A percentile compares a stretch with the other conserved stretches of the same genome.
Evolutionary conservation across 75 land plant species (phyloP).

Genomic region (Pseudotsuga menziesii): DNA sequence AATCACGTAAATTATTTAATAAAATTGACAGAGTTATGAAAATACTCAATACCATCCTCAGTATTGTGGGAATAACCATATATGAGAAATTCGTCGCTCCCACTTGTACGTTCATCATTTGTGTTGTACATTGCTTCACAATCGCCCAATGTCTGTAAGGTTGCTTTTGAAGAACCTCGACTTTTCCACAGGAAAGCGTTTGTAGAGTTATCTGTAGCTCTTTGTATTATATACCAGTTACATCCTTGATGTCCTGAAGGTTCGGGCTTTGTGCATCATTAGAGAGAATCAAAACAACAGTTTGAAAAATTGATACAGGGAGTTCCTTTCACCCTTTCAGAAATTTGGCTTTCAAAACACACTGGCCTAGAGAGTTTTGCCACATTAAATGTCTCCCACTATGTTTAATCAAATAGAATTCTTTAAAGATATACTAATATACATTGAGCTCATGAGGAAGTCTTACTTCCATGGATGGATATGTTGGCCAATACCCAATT

Average conservation of each 20-base stretch:
- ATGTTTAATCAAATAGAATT: constrained; percentile 96
- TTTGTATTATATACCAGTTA: constrained; percentile 96
- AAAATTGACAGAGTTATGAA: neutral
- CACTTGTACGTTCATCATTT: constrained; percentile 27
- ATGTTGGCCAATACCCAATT: constrained; percentile 99
- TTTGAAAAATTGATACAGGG: constrained; percentile 98
- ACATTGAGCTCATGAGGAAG: constrained; percentile 97
- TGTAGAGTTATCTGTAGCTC: constrained; percentile 95
- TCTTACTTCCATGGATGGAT: constrained; percentile 98
- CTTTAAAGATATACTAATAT: constrained; percentile 99
- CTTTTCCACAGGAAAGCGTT: constrained; percentile 98
- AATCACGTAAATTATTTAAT: constrained; percentile 19
- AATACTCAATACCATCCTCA: constrained; percentile 14
- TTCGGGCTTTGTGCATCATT: constrained; percentile 80
- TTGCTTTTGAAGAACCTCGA: constrained; percentile 90
- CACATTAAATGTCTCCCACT: constrained; percentile 99
- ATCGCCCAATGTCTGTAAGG: constrained; percentile 28
- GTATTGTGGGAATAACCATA: constrained; percentile 18
- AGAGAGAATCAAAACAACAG: constrained; percentile 97
- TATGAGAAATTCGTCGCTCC: neutral
- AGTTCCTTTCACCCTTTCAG: constrained; percentile 97
- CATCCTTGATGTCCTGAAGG: constrained; percentile 94
- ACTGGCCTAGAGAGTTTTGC: constrained; percentile 99
- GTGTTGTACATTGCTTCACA: constrained; percentile 21
- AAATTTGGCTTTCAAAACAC: constrained; percentile 94